Conservation (phyloP, 441 rosid species). For the Populus hybrid region DNA sequence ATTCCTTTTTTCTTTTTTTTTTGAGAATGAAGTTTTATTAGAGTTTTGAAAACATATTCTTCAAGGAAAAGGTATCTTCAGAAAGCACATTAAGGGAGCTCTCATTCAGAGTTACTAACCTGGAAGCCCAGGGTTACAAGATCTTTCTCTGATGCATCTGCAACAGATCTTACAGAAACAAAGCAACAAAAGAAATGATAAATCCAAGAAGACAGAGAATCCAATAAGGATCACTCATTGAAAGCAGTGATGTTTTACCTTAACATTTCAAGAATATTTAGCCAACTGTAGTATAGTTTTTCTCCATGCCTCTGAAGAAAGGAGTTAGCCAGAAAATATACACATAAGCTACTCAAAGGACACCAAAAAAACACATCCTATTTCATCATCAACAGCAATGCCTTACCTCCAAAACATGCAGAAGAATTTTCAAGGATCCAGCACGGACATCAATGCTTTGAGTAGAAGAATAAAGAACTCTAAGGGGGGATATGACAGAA, state of each 20-base stretch:
- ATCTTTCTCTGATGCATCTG: conserved; percentile 93
- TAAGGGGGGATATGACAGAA: conserved; percentile 83
- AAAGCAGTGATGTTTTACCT: conserved; percentile 48
- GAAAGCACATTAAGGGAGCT: not conserved
- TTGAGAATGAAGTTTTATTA: no score
- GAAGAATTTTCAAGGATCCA: conserved; percentile 94
- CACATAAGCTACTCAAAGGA: conserved; percentile 7
- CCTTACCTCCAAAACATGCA: conserved; percentile 90
- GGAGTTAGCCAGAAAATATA: conserved; percentile 14
- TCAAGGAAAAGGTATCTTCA: not conserved
- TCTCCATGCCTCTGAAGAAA: conserved; percentile 85
- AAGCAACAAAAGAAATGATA: conserved; percentile 7
- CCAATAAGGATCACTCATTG: not conserved
- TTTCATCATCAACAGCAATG: conserved; percentile 21
- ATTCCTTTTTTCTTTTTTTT: no score
- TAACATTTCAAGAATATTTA: conserved; percentile 84
- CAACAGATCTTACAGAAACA: conserved; percentile 67
- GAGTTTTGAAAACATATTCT: not conserved
- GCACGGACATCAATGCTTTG: conserved; percentile 81
- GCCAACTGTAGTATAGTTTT: conserved; percentile 83
- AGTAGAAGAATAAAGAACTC: conserved; percentile 77
- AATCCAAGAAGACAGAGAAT: conserved; percentile 24
- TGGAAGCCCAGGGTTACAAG: conserved; percentile 91
- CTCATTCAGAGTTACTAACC: conserved; percentile 43
- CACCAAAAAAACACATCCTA: conserved; percentile 6